Percentiles rank a stretch among this genome's conserved stretches.
Conservation (phyloP, 2,329 filamentous ascomycete genomes). For the Thielaviopsis ethacetica region DNA sequence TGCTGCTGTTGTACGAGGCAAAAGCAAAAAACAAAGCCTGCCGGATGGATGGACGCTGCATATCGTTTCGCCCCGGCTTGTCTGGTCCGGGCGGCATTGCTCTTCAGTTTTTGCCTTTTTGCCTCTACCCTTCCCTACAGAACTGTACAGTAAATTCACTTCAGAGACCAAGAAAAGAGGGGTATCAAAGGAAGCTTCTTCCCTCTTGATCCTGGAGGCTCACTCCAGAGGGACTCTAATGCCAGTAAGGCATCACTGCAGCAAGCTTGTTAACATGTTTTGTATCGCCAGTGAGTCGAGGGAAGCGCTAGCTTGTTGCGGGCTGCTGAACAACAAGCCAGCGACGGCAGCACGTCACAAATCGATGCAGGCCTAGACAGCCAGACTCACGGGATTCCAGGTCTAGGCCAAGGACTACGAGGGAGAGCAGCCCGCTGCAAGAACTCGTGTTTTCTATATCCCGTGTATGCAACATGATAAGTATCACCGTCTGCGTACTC, state of each 20-base stretch:
- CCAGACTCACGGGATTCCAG: not conserved
- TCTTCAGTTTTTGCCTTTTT: not conserved
- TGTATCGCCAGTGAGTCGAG: not conserved
- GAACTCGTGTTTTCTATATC: not conserved
- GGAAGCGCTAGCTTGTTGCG: not conserved
- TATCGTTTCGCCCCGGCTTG: not conserved
- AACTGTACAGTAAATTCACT: too few species aligned
- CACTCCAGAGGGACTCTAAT: not conserved
- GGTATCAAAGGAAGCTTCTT: not conserved
- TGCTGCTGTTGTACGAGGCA: not conserved
- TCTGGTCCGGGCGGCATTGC: not conserved
- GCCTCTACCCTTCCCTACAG: too few species aligned
- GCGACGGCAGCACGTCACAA: not conserved
- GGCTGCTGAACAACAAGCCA: not conserved
- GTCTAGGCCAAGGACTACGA: not conserved
- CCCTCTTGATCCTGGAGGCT: not conserved
- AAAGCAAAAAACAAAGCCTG: not conserved
- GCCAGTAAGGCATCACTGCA: not conserved
- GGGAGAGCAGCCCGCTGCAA: not conserved
- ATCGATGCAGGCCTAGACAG: not conserved
- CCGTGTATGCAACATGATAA: not conserved
- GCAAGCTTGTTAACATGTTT: not conserved
- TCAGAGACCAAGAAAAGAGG: not conserved
- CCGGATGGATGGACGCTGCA: not conserved
- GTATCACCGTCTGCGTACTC: not conserved